These are phyloP conservation scores for Pseudozyma pruni DNA, from an alignment of 1,284 basidiomycete species.

Conservation along the genomic window DNA sequence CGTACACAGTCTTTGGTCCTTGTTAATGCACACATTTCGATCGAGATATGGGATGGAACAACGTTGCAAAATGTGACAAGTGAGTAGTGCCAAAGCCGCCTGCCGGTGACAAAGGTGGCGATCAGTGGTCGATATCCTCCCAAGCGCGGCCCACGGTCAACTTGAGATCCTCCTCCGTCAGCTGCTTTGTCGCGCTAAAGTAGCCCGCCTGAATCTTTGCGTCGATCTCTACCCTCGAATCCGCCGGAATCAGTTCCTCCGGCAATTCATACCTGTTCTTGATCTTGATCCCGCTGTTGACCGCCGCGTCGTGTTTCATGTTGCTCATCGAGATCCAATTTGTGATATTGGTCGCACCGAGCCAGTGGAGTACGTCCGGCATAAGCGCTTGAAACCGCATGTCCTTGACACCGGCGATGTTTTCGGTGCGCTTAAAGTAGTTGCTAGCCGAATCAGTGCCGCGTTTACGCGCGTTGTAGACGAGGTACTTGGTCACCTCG, in stretches of 20 bases:
- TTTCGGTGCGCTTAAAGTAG: slow-evolving; percentile 93
- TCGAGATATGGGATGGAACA: no score
- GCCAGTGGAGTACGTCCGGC: slow-evolving; percentile 82
- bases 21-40: background rate
- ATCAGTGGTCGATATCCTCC: slow-evolving; percentile 71
- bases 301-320: slow-evolving; percentile 88
- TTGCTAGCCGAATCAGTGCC: slow-evolving; percentile 89
- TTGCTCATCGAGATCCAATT: slow-evolving; percentile 82
- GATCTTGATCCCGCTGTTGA: slow-evolving; percentile 86
- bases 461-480: slow-evolving; percentile 96
- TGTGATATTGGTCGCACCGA: slow-evolving; percentile 58
- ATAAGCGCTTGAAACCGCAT: slow-evolving; percentile 76
- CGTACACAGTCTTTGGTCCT: no score
- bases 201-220: slow-evolving; percentile 81
- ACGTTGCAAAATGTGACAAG: no score
- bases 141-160: slow-evolving; percentile 82
- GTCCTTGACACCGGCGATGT: slow-evolving; percentile 85
- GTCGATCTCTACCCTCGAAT: slow-evolving; percentile 57
- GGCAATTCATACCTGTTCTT: slow-evolving; percentile 69
- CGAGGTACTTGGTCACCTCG: slow-evolving; percentile 73
- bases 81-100: no score
- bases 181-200: slow-evolving; percentile 47
- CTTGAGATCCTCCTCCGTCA: slow-evolving; percentile 52
- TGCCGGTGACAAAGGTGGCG: no score
- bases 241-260: slow-evolving; percentile 56